phyloP scores from a whole-genome alignment of 1,139 yeast genomes.

The Nakaseomyces sp. region DNA sequence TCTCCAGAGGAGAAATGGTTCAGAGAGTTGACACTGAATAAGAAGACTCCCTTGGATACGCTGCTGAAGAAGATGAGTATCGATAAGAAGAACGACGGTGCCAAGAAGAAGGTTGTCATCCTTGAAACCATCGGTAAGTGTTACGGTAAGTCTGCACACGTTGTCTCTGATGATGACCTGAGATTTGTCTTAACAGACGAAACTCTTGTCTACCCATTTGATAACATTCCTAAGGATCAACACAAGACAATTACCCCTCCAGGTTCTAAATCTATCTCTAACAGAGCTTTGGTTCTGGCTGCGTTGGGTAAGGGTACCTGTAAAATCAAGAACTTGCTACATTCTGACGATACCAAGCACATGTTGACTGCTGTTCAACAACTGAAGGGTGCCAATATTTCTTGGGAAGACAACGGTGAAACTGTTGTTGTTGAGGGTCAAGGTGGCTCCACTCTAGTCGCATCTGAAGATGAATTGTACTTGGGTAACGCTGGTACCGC shows the following conservation, averaged over 20 bases:
- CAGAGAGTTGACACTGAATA: conserved; percentile 57
- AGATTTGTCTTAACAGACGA: conserved; percentile 82
- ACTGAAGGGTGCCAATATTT: conserved; percentile 72
- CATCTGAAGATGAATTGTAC: conserved; percentile 55
- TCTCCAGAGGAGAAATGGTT: conserved; percentile 68
- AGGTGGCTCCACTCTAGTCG: conserved; percentile 65
- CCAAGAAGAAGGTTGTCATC: conserved; percentile 77
- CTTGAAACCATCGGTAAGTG: conserved; percentile 82
- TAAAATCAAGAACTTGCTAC: conserved; percentile 72
- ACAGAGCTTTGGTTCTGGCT: conserved; percentile 86
- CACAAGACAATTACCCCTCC: conserved; percentile 63
- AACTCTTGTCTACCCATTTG: conserved; percentile 53
- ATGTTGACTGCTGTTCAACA: conserved; percentile 82
- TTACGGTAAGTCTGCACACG: conserved; percentile 80
- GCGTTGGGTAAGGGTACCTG: conserved; percentile 86
- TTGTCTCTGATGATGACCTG: conserved; percentile 70
- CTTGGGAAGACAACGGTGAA: conserved; percentile 79
- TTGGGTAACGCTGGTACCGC: conserved; percentile 99
- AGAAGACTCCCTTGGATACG: conserved; percentile 61
- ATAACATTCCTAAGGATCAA: conserved; percentile 35
- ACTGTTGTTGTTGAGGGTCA: conserved; percentile 79
- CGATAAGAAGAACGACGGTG: conserved; percentile 93
- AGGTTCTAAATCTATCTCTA: conserved; percentile 94
- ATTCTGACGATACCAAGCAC: conserved; percentile 91
- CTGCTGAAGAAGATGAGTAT: conserved; percentile 82